A percentile compares a stretch with the other conserved stretches of the same genome.
Conservation (phyloP, 2,329 filamentous ascomycete species). For the Anthostomella pinea region DNA sequence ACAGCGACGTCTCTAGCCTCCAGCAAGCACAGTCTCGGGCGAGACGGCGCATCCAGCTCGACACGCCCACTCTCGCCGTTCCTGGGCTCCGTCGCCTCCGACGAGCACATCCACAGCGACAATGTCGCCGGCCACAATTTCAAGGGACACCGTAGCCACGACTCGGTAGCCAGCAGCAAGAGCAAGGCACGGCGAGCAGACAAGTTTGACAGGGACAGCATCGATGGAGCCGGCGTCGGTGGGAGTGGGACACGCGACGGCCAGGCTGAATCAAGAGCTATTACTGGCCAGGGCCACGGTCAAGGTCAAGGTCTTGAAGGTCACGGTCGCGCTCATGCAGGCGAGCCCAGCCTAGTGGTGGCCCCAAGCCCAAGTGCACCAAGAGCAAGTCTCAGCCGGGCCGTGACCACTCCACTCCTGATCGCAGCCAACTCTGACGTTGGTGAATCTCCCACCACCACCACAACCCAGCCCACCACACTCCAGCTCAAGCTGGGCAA, state of each 20-base stretch:
- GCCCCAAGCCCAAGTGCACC: background rate
- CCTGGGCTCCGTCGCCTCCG: conserved; percentile 25
- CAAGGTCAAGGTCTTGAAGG: conserved; percentile 4
- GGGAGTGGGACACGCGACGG: background rate
- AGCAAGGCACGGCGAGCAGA: background rate
- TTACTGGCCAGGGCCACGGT: conserved; percentile 6
- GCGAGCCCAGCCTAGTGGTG: background rate
- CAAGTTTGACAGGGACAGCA: background rate
- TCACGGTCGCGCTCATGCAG: conserved; percentile 6
- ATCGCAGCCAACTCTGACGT: conserved; percentile 16
- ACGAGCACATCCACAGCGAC: conserved; percentile 22
- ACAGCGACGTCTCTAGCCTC: conserved; percentile 36
- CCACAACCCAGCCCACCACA: conserved; percentile 3
- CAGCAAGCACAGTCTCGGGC: conserved; percentile 25
- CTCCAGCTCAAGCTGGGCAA: conserved; percentile 24
- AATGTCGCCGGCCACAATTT: conserved; percentile 8
- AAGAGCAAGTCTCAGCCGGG: conserved; percentile 4
- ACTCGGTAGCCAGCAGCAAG: background rate
- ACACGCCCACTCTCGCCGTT: conserved; percentile 4
- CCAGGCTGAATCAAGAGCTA: background rate
- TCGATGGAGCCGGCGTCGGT: conserved; percentile 2
- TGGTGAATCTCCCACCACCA: conserved; percentile 1
- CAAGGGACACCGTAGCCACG: background rate
- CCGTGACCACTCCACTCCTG: conserved; percentile 20
- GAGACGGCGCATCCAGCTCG: conserved; percentile 27